Conservation (phyloP, 2,329 filamentous ascomycete genomes). For the Pseudogymnoascus sp. region DNA sequence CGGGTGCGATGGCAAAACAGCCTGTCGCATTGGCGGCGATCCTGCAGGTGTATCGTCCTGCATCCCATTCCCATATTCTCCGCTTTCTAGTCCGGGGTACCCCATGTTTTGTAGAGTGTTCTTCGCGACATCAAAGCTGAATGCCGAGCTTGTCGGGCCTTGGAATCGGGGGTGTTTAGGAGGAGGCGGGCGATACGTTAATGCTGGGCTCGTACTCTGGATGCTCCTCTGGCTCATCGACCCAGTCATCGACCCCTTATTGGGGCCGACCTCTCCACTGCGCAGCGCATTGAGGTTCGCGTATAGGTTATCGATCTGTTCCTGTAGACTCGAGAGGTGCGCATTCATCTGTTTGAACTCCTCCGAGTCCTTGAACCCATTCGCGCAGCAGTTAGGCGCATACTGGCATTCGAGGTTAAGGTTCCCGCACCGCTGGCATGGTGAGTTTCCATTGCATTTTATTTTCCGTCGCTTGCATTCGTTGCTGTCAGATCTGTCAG, state of each 20-base stretch:
- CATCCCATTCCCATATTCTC: conserved; percentile 49
- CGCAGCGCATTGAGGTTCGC: conserved; percentile 62
- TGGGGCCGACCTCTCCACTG: conserved; percentile 14
- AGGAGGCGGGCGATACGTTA: not conserved
- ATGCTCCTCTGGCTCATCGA: conserved; percentile 7
- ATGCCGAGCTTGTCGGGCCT: conserved; percentile 77
- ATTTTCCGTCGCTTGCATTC: conserved; percentile 69
- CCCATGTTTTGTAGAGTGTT: conserved; percentile 85
- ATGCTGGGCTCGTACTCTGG: not conserved
- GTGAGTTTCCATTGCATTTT: conserved; percentile 63
- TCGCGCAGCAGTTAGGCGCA: conserved; percentile 58
- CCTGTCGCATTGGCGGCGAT: conserved; percentile 11
- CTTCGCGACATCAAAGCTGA: conserved; percentile 79
- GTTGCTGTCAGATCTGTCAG: conserved; percentile 40
- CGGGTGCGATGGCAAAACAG: conserved; percentile 25
- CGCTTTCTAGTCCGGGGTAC: conserved; percentile 57
- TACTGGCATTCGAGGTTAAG: conserved; percentile 59
- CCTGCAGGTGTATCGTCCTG: conserved; percentile 41
- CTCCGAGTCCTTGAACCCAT: conserved; percentile 83
- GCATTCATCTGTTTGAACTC: conserved; percentile 77
- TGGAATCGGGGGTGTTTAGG: conserved; percentile 53
- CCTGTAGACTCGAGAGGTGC: conserved; percentile 67
- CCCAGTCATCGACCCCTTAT: not conserved
- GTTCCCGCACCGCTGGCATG: conserved; percentile 59
- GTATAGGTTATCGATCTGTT: conserved; percentile 73